Evolutionary conservation across 2,329 filamentous ascomycete species (phyloP), one percentile per base, ranked within the genome.

Genomic region (Scedosporium dehoogii): DNA sequence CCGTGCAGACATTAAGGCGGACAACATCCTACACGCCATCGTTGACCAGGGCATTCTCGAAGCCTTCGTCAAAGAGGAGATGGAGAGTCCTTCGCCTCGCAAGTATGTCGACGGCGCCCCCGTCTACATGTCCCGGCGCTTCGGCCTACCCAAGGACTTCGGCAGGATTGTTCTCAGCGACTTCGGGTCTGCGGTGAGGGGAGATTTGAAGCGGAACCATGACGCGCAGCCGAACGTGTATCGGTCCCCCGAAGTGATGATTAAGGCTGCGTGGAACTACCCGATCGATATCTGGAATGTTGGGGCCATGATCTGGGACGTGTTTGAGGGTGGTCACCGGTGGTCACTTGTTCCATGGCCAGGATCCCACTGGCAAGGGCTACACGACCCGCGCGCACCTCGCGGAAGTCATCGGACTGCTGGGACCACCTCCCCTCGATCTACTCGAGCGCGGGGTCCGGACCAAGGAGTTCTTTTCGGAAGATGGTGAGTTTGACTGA

Each of bases 1-100:
- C 16, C 56, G 63, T 2, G 12, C 38, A 73, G 75, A 79, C 58
- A 76, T 79, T 62, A 78, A 78, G 61, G 68, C 69, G 1, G 74
- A 75, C 65, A 78, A 78, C 62, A 74, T 78, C 58, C 63, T 78
- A 3, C 68, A 72, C 55, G 59, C 63, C 42, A 65, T 63, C 59
- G 59, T 63, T 33, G 62, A 65, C 59, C 61, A 63, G 44, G 16
- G 44, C 3, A 48, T 48, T 4, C 44, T 48, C 46, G 69, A 71
- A 51, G 66, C 69, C 59, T 16, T 57, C 0, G 44, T 48, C 12
- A 48, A 48, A 16, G 27, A 53, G 10, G 65, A 70, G 14, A 65
- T 71, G 1, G 61, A 68, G 3, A 64, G 67, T 16, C 70, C 70
- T 59, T 67, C 66, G 14, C 25, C 58, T 2, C 65, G 67, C 5